phyloP scores from a whole-genome alignment of 352 stramenopile species.

The Globisporangium megalacanthum region DNA sequence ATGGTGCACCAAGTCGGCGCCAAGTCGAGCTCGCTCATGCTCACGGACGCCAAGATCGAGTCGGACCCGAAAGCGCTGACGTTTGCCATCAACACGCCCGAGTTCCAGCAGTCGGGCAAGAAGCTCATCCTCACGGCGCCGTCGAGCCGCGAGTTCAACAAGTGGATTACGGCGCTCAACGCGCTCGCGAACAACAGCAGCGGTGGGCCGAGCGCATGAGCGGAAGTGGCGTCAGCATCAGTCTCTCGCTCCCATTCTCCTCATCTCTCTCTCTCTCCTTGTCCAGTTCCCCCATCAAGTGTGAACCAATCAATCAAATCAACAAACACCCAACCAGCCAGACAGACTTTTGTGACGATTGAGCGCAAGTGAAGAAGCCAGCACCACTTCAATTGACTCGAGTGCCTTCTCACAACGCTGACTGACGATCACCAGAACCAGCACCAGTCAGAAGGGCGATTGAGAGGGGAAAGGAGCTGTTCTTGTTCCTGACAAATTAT shows the following conservation, averaged over 20 bases:
- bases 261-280: too few species aligned
- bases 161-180: slow-evolving; percentile 71
- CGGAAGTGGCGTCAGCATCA: neutral
- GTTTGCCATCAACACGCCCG: slow-evolving; percentile 75
- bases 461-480: too few species aligned
- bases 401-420: too few species aligned
- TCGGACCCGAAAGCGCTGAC: slow-evolving; percentile 61
- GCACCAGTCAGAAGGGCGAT: too few species aligned
- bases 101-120: slow-evolving; percentile 65
- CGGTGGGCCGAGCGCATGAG: slow-evolving; percentile 38
- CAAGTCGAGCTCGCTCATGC: slow-evolving; percentile 65
- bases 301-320: too few species aligned
- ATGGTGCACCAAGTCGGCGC: slow-evolving; percentile 66
- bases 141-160: slow-evolving; percentile 79
- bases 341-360: too few species aligned
- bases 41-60: slow-evolving; percentile 61
- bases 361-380: too few species aligned
- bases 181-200: slow-evolving; percentile 23
- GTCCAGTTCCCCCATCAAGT: too few species aligned
- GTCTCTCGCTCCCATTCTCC: neutral
- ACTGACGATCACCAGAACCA: too few species aligned
- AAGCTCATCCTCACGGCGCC: slow-evolving; percentile 75
- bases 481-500: neutral
- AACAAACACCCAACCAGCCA: too few species aligned
- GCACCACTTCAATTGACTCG: too few species aligned